Evolutionary conservation across 768 basidiomycete genomes (phyloP), one percentile per base, ranked within the genome.

Genomic region (Boletus insuetus): DNA sequence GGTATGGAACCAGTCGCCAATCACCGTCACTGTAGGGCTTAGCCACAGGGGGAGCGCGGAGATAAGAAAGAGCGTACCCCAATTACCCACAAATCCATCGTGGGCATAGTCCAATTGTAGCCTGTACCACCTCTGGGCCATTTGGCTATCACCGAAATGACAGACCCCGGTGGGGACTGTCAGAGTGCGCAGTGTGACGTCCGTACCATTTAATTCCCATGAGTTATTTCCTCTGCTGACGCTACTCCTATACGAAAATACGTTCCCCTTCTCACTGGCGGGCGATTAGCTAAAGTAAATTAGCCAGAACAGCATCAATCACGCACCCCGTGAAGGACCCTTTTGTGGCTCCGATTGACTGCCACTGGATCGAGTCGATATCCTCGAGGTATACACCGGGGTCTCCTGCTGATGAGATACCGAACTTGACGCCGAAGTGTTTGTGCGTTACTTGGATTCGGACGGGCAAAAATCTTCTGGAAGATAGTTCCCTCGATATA

Each of bases 71-170:
- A 29, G 34, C 53, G 43, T 17, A 58, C 57, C 32, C 53, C 53
- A 51, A 14, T 22, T 40, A 10, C 49, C 34, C 20, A 54, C 20
- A 11, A 26, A 24, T 13, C 58, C 58, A 26, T 43, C 37, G 13
- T 40, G 41, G 12, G 58, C 53, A 20, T 42, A 48, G 20, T 34
- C 26, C 22, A 51, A 24, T 13, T 58, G 49, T 5, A 58, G 26
- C 6, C 12, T 37, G 20, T 48, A 58, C 58, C 58, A 58, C 29
- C 16, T 42, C 6, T 22, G 35, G 17, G 58, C 58, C 31, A 26
- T 49, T 14, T 29, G 29, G 5, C 22, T 4, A n/a, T 54, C 46
- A 4, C 7, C 19, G 42, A 58, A 54, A 34, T 8, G 34, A 31
- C 47, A 58, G 13, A 54, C 37, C 32, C 42, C 53, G 16, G 38